Base-by-base conservation (phyloP, 768 basidiomycete genomes). In the Tylopilus vinaceipallidus region DNA sequence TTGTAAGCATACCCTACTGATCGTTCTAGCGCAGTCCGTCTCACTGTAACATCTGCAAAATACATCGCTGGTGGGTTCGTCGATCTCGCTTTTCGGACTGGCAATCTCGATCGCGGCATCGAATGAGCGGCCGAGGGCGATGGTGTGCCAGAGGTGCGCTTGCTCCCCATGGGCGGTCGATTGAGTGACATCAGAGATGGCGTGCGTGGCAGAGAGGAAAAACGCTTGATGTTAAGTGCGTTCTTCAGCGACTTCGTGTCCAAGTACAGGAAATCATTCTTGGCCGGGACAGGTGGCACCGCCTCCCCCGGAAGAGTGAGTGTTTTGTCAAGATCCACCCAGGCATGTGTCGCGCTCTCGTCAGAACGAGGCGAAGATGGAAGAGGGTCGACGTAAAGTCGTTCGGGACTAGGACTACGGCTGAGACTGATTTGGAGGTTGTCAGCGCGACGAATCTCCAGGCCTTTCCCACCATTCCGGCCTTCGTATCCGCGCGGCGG, bases 1-100 rank as follows among this genome's bases (percentile, higher is more conserved):
- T 92, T 94, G 56, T 74, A 71, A 22, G 87, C 85, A 58, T 94
- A 95, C 32, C 83, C 80, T 20, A 71, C 62, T 51, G 85, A 88
- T 41, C 91, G 77, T 59, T 93, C 91, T 4, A 80, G 52, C 3
- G 85, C 59, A 24, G 75, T 83, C 54, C 72, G 78, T 65, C 76
- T 75, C 13, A 68, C 61, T 26, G 74, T 58, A 4, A 94, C 74
- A 60, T 95, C 89, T 37, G 76, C 71, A 58, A 78, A 88, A 55
- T 76, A 75, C 82, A 94, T 80, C 12, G 88, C 86, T 37, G 82
- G 71, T 3, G 89, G 88, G 63, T 80, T 73, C 12, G 65, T 44
- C 19, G 70, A 65, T 36, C 62, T 74, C n/a, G 65, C 65, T 49
- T 58, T 73, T 19, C 59, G 65, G 24, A 59, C 58, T 32, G 57